These are phyloP conservation scores for Penicillium decumbens DNA, from an alignment of 2,329 filamentous ascomycete genomes.

Conservation along the genomic window DNA sequence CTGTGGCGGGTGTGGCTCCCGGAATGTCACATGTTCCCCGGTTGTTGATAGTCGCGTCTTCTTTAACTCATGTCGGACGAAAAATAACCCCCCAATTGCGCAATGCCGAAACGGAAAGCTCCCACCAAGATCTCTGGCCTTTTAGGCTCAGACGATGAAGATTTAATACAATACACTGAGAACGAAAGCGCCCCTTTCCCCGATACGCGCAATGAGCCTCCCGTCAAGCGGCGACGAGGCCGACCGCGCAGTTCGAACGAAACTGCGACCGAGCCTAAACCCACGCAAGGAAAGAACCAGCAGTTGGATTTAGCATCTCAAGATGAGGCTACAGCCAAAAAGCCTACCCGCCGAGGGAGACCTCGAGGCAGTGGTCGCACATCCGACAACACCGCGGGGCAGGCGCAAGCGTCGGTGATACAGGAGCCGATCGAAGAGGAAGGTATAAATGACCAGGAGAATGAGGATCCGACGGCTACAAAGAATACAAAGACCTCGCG, in stretches of 20 bases:
- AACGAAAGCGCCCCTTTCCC: conserved; percentile 23
- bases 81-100: conserved; percentile 1
- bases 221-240: conserved; percentile 37
- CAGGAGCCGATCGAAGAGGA: conserved; percentile 35
- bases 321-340: conserved; percentile 21
- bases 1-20: conserved; percentile 19
- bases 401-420: conserved; percentile 39
- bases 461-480: conserved; percentile 17
- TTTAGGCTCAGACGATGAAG: conserved; percentile 47
- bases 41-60: conserved; percentile 16
- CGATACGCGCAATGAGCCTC: conserved; percentile 30
- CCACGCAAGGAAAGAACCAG: conserved; percentile 30
- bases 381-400: conserved; percentile 21
- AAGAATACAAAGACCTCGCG: conserved; percentile 23
- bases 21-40: conserved; percentile 19
- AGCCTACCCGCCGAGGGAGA: conserved; percentile 26
- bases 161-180: conserved; percentile 32
- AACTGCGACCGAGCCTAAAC: conserved; percentile 42
- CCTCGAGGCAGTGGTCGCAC: conserved; percentile 31
- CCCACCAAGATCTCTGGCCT: conserved; percentile 44
- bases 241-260: conserved; percentile 40
- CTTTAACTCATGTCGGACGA: not conserved
- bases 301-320: conserved; percentile 17
- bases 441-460: conserved; percentile 25
- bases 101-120: conserved; percentile 42